Percentiles rank a stretch among this genome's conserved stretches.
Evolutionary conservation across 2,329 filamentous ascomycete genomes (phyloP).

Genomic region (Colletotrichum spinosum): DNA sequence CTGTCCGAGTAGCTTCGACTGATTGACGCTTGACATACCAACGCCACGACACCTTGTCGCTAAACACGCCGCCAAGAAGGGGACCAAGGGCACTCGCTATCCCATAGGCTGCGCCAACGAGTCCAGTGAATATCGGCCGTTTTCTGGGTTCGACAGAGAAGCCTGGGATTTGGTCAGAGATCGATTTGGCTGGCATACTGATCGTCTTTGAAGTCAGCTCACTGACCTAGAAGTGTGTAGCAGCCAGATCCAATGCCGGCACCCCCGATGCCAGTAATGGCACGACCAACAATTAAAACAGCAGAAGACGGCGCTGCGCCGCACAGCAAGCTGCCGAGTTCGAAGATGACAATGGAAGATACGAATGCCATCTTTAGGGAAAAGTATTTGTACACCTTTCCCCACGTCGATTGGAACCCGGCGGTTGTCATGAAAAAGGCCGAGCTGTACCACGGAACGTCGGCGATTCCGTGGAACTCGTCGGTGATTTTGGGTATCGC

Average conservation of each 20-base stretch:
- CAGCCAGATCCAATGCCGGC: conserved; percentile 46
- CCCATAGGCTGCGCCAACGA: conserved; percentile 47
- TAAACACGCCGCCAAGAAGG: conserved; percentile 49
- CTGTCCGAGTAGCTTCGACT: no score
- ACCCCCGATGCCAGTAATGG: conserved; percentile 21
- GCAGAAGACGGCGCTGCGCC: conserved; percentile 7
- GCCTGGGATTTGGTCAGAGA: no score
- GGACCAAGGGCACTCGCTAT: conserved; percentile 48
- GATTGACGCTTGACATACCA: background rate
- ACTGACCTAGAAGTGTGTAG: conserved; percentile 46
- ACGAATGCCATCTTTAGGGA: conserved; percentile 45
- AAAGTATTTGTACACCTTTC: conserved; percentile 51
- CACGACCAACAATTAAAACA: conserved; percentile 23
- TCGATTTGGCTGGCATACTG: no score
- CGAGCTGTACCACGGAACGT: conserved; percentile 61
- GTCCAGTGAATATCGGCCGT: conserved; percentile 46
- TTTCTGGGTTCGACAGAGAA: conserved; percentile 41
- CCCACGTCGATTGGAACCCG: conserved; percentile 38
- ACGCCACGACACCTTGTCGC: conserved; percentile 41
- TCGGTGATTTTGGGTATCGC: conserved; percentile 57
- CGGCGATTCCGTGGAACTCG: conserved; percentile 50
- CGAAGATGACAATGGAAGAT: conserved; percentile 16
- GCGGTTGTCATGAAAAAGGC: conserved; percentile 50
- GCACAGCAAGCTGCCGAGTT: conserved; percentile 27
- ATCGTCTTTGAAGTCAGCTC: no score